Base-by-base conservation (phyloP, 768 basidiomycete genomes). In the Lanmaoa rubissima region DNA sequence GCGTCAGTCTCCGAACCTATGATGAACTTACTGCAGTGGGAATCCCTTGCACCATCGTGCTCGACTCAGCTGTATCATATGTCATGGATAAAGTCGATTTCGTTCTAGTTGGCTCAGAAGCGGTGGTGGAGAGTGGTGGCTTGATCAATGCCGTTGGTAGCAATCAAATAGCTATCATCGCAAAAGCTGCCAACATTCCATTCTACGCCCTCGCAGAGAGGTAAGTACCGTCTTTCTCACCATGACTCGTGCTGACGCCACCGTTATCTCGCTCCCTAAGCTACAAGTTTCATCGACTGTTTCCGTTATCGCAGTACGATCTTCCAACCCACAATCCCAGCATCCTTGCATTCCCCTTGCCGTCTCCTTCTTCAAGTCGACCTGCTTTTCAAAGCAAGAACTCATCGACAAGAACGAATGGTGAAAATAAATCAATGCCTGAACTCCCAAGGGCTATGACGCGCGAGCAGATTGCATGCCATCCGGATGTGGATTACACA, bases 271-370 rank as follows among this genome's bases (percentile, higher is more conserved):
- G 34, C 53, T 56, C 61, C 59, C 58, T 60, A 73, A 94, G 92
- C 72, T 98, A 95, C 82, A 98, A 98, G 78, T 98, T 98, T 73
- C 91, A 96, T 70, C 88, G 96, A 60, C 79, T 95, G 65, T 98
- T 97, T 77, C 95, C 95, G 56, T 75, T 94, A 75, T 92, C 91
- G 62, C 90, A 92, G 67, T 89, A 91, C 69, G 90, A 94, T 78
- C 80, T 94, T 40, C 92, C 92, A 41, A 90, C 86, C 57, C 83
- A 92, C 72, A 87, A 87, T 73, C 77, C 88, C 57, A 79, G 78
- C 69, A 83, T 92, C 63, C 80, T 92, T 63, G 83, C 88, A 53
- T 86, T 92, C 76, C 80, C 87, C 16, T 70, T 78, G 53, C 66
- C 75, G 14, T 47, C 60, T 59, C 40, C 60, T 52, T 58, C 62